Percentiles rank a stretch among this genome's conserved stretches.
phyloP scores from a whole-genome alignment of 2,329 filamentous ascomycete genomes.

The Alternaria longipes region DNA sequence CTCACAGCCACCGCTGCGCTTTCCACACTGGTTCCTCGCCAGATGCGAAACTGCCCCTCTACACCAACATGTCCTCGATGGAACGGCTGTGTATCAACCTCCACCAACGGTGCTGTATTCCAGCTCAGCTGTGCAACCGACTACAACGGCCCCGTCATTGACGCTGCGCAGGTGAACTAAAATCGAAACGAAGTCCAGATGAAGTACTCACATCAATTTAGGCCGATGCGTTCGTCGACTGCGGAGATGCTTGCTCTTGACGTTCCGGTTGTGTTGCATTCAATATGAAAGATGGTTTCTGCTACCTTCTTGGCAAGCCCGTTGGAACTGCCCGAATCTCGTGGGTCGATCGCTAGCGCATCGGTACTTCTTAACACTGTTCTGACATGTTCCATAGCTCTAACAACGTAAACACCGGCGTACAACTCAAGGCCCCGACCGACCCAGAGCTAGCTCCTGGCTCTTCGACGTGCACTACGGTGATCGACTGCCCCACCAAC shows the following conservation, averaged over 20 bases:
- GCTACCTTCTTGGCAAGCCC: constrained; percentile 22
- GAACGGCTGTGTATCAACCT: constrained; percentile 17
- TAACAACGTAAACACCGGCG: constrained; percentile 8
- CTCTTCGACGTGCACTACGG: constrained; percentile 6
- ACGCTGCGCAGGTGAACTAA: constrained; percentile 5
- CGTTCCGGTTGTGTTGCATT: constrained; percentile 13
- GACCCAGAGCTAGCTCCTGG: constrained; percentile 3
- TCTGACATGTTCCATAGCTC: not conserved
- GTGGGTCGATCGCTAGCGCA: constrained; percentile 5
- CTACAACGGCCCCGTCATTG: constrained; percentile 18
- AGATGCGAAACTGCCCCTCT: constrained; percentile 9
- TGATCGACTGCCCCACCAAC: constrained; percentile 11
- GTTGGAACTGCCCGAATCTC: constrained; percentile 6
- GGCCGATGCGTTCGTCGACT: constrained; percentile 18
- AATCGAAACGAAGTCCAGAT: not conserved
- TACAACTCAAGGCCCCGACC: constrained; percentile 2
- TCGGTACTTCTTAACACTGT: not conserved
- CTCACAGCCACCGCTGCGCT: not conserved
- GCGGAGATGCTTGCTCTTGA: constrained; percentile 20
- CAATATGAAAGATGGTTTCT: constrained; percentile 20
- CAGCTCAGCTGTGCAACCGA: constrained; percentile 20
- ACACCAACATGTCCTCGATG: constrained; percentile 18
- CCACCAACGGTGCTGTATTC: constrained; percentile 19
- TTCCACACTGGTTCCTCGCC: not conserved
- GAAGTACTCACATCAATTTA: not conserved